Conservation (phyloP, 2,329 filamentous ascomycete genomes). For the Pseudopithomyces maydicus region DNA sequence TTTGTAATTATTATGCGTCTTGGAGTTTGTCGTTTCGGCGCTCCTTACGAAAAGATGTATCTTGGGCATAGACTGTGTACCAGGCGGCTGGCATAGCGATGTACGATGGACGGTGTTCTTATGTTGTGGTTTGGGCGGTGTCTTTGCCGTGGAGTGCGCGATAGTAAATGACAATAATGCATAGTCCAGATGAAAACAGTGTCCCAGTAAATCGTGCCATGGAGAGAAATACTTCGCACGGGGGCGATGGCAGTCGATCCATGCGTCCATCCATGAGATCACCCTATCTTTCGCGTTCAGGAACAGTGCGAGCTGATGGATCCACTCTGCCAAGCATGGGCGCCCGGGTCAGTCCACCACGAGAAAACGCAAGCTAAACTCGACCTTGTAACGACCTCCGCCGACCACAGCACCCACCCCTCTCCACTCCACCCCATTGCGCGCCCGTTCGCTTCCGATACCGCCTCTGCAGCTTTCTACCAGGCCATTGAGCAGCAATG, state of each 20-base stretch:
- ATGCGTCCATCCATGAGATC: no score
- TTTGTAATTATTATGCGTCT: conserved; percentile 26
- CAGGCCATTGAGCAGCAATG: conserved; percentile 40
- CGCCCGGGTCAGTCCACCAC: neutral
- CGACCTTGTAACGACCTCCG: conserved; percentile 2
- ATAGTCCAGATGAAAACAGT: neutral
- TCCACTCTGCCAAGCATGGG: neutral
- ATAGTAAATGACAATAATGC: conserved; percentile 6
- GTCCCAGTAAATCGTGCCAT: neutral
- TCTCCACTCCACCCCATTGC: conserved; percentile 27
- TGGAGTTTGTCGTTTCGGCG: conserved; percentile 13
- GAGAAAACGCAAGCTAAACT: conserved; percentile 9
- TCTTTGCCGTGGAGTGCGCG: neutral
- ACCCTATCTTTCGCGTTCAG: neutral
- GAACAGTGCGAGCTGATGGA: neutral
- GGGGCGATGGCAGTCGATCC: neutral
- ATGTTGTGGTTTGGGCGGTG: neutral
- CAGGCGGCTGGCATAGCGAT: conserved; percentile 1
- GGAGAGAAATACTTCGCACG: neutral
- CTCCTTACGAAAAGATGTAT: conserved; percentile 12
- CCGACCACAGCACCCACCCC: conserved; percentile 28
- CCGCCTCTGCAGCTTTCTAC: conserved; percentile 23
- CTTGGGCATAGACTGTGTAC: neutral
- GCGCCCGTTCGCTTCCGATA: conserved; percentile 23
- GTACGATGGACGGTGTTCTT: conserved; percentile 8